Conservation (phyloP, 176 grass and related monocot genomes). For the Raddia guianensis region DNA sequence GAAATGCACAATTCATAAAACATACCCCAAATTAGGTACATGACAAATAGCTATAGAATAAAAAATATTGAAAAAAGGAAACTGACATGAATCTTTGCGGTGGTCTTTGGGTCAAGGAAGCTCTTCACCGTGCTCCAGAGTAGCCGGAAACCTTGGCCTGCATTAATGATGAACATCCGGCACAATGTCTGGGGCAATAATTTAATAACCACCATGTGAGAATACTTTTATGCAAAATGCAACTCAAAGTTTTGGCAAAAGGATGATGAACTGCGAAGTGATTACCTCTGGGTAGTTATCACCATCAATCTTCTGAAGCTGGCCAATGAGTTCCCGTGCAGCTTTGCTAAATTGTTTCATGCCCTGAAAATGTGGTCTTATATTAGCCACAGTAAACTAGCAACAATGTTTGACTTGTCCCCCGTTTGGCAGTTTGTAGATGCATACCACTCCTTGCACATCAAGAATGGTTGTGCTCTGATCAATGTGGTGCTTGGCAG, state of each 20-base stretch:
- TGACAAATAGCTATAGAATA: slow-evolving; percentile 22
- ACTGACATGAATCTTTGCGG: slow-evolving; percentile 87
- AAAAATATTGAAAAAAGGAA: slow-evolving; percentile 12
- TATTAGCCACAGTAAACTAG: slow-evolving; percentile 24
- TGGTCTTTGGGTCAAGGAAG: slow-evolving; percentile 98
- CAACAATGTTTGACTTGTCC: neutral
- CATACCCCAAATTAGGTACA: slow-evolving; percentile 10
- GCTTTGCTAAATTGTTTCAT: slow-evolving; percentile 96
- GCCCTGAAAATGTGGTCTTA: slow-evolving; percentile 53
- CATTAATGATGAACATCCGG: slow-evolving; percentile 99
- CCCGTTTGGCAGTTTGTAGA: neutral
- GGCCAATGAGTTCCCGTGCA: slow-evolving; percentile 83
- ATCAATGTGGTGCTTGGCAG: slow-evolving; percentile 84
- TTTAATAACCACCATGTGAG: slow-evolving; percentile 2
- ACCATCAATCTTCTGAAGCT: slow-evolving; percentile 92
- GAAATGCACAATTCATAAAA: slow-evolving; percentile 31
- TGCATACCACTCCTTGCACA: slow-evolving; percentile 93
- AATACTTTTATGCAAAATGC: neutral
- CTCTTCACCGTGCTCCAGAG: slow-evolving; percentile 92
- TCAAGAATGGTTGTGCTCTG: slow-evolving; percentile 99
- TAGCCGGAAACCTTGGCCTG: slow-evolving; percentile 90
- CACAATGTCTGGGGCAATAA: slow-evolving; percentile 65
- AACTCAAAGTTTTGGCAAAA: neutral
- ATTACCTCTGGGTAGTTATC: slow-evolving; percentile 97
- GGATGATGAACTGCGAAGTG: neutral